Evolutionary conservation across 192 early-diverging fungal species (phyloP).

Genomic region (Linnemannia hyalina): DNA sequence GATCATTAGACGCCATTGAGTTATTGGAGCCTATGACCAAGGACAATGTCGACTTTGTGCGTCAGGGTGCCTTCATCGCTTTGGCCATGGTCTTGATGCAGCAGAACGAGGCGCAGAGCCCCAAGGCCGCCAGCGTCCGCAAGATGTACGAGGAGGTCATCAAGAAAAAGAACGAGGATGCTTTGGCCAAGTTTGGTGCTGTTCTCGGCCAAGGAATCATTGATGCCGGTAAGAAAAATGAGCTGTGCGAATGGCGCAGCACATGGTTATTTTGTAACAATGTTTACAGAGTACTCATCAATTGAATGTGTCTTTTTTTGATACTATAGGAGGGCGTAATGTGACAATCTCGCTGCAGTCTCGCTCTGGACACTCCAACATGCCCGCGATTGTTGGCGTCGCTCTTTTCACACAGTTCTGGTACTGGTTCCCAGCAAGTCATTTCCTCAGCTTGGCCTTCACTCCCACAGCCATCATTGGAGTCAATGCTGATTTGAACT

Average conservation of each 20-base stretch:
- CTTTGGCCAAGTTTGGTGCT: slow-evolving; percentile 96
- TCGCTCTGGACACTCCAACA: slow-evolving; percentile 89
- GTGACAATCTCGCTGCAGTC: slow-evolving; percentile 94
- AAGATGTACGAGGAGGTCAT: slow-evolving; percentile 92
- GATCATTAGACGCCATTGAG: slow-evolving; percentile 89
- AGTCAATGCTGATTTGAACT: slow-evolving; percentile 88
- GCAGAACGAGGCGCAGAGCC: slow-evolving; percentile 88
- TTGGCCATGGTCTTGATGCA: slow-evolving; percentile 96
- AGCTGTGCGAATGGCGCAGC: background rate
- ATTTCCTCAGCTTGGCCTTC: slow-evolving; percentile 95
- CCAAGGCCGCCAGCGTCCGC: slow-evolving; percentile 85
- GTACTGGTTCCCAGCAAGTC: slow-evolving; percentile 99
- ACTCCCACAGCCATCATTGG: slow-evolving; percentile 97
- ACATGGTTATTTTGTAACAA: background rate
- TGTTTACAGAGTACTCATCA: background rate
- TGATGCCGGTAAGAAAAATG: slow-evolving; percentile 79
- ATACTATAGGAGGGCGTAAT: slow-evolving; percentile 85
- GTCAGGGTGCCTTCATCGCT: slow-evolving; percentile 96
- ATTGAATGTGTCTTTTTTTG: background rate
- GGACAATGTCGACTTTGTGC: slow-evolving; percentile 97
- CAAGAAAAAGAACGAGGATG: slow-evolving; percentile 92
- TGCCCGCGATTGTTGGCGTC: slow-evolving; percentile 98
- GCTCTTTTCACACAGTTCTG: slow-evolving; percentile 99
- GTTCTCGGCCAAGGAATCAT: slow-evolving; percentile 97
- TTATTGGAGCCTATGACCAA: slow-evolving; percentile 97